Conservation (phyloP, 2,329 filamentous ascomycete genomes). For the Colletotrichum truncatum region DNA sequence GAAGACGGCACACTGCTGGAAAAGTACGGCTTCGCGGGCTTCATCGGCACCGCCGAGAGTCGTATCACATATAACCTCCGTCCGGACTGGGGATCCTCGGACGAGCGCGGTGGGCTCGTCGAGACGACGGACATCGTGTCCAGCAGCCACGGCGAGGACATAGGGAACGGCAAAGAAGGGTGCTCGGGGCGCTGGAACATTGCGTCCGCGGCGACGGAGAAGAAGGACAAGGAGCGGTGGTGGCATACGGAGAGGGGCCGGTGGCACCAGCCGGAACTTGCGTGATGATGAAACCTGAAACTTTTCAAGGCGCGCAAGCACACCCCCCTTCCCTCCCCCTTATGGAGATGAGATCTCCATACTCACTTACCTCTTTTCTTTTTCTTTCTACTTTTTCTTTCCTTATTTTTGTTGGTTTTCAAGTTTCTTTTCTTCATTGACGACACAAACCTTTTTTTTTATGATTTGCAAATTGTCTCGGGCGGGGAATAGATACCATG, state of each 20-base stretch:
- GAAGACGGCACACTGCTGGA: constrained; percentile 61
- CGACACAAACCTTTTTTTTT: neutral
- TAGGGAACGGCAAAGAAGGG: constrained; percentile 44
- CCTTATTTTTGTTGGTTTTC: neutral
- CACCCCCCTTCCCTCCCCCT: no score
- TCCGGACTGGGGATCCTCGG: constrained; percentile 64
- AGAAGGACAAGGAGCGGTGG: constrained; percentile 59
- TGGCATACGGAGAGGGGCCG: constrained; percentile 59
- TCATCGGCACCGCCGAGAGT: constrained; percentile 68
- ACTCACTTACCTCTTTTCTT: neutral
- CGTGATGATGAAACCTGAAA: constrained; percentile 9
- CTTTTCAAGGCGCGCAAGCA: no score
- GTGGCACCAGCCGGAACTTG: constrained; percentile 44
- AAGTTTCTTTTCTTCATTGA: neutral
- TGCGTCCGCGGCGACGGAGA: constrained; percentile 47
- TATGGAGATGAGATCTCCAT: no score
- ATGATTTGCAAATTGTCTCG: constrained; percentile 19
- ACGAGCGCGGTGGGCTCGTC: constrained; percentile 65
- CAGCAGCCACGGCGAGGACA: constrained; percentile 54
- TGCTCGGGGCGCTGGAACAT: constrained; percentile 60
- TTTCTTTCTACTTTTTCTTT: neutral
- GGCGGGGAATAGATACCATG: constrained; percentile 11
- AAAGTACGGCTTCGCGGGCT: constrained; percentile 66
- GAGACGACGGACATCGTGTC: constrained; percentile 60
- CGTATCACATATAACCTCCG: constrained; percentile 68